Conservation (phyloP, 345 rosid genomes). For the Eucalyptus brandiana region DNA sequence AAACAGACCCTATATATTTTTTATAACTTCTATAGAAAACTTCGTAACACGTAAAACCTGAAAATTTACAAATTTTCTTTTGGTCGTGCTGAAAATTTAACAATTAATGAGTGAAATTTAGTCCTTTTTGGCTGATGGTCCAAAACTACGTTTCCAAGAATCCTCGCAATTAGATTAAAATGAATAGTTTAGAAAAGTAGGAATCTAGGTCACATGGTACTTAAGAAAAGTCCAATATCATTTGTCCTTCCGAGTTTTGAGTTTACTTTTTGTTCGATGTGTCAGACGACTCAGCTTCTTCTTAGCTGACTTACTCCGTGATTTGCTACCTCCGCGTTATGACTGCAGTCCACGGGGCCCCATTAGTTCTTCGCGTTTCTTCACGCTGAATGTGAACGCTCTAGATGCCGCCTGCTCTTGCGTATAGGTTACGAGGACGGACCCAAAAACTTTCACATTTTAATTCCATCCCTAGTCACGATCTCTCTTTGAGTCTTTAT, state of each 20-base stretch:
- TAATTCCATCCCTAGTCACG: not conserved
- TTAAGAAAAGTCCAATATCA: not conserved
- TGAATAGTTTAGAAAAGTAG: not conserved
- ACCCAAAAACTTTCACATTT: not conserved
- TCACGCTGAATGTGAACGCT: not conserved
- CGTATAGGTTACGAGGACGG: not conserved
- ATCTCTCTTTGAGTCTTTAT: not conserved
- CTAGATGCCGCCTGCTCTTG: not conserved
- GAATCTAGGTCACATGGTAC: not conserved
- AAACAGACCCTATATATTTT: not conserved
- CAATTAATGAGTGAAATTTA: not conserved
- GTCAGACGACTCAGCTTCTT: not conserved
- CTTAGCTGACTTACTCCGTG: not conserved
- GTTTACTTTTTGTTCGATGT: not conserved
- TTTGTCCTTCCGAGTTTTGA: not conserved
- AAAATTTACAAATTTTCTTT: not conserved
- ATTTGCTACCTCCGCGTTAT: not conserved
- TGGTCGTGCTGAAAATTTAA: not conserved
- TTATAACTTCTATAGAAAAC: not conserved
- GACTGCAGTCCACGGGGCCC: not conserved
- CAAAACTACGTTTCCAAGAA: not conserved
- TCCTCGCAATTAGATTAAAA: not conserved
- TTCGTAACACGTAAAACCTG: not conserved
- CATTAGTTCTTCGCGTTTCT: not conserved
- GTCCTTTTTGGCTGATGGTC: not conserved